Percentiles rank a stretch among this genome's conserved stretches.
Conservation (phyloP, 257 asterid genomes). For the Knoxia roxburghii region DNA sequence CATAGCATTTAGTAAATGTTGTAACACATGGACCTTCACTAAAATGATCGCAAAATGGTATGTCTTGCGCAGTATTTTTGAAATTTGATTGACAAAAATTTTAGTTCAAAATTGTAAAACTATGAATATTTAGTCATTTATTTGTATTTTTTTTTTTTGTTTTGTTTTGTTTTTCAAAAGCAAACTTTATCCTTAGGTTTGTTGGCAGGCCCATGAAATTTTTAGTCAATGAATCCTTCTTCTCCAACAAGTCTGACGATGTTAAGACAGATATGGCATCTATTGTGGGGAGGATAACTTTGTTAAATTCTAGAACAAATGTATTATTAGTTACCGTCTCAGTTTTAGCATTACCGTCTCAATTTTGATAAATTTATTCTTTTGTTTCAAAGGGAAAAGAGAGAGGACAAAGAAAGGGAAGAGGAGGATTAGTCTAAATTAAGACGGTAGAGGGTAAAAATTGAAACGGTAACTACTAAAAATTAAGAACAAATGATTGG, state of each 20-base stretch:
- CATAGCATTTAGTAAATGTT: slow-evolving; percentile 22
- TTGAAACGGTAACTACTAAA: no score
- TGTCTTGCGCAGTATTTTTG: neutral
- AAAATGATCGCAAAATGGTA: slow-evolving; percentile 22
- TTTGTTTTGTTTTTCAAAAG: no score
- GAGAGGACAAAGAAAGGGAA: no score
- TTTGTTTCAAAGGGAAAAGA: no score
- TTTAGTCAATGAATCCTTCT: neutral
- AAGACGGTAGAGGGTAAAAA: no score
- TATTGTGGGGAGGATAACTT: no score
- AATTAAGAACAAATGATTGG: slow-evolving; percentile 25
- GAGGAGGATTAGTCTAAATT: no score
- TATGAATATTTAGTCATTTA: no score
- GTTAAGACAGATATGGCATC: slow-evolving; percentile 27
- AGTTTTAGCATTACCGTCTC: no score
- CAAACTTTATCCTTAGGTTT: neutral
- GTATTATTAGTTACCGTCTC: no score
- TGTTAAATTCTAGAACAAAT: slow-evolving; percentile 18
- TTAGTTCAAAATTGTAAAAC: neutral
- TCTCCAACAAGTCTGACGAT: slow-evolving; percentile 17
- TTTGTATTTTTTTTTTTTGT: no score
- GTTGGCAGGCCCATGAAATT: neutral
- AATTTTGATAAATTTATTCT: no score
- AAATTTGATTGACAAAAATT: neutral
- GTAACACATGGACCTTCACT: slow-evolving; percentile 28